Conservation (phyloP, 768 basidiomycete genomes). For the Paxillus involutus region DNA sequence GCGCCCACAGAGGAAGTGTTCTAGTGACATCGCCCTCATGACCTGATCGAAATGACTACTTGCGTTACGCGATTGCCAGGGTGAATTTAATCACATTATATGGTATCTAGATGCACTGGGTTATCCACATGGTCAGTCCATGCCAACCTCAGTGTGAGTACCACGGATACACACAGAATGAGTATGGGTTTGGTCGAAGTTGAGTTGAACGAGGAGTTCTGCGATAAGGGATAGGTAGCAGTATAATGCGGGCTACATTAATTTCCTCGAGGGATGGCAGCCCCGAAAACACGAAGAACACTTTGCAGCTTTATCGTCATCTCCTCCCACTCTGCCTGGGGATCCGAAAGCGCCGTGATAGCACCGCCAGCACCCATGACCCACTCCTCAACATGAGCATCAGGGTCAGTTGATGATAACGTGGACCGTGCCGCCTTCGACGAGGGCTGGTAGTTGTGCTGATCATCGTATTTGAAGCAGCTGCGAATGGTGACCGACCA, state of each 20-base stretch:
- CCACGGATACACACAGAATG: too few species aligned
- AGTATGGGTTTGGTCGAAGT: slow-evolving; percentile 32
- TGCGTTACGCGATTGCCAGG: too few species aligned
- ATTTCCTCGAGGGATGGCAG: slow-evolving; percentile 22
- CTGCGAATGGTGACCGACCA: slow-evolving; percentile 95
- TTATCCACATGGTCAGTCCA: too few species aligned
- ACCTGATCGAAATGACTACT: too few species aligned
- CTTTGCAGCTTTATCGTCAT: slow-evolving; percentile 86
- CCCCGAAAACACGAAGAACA: slow-evolving; percentile 65
- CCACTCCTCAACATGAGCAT: slow-evolving; percentile 53
- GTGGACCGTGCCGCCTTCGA: slow-evolving; percentile 4
- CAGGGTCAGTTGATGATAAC: slow-evolving; percentile 9
- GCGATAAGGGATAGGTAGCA: background rate
- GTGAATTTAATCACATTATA: too few species aligned
- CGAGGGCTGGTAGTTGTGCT: slow-evolving; percentile 10
- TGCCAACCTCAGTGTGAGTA: too few species aligned
- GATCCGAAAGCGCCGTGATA: slow-evolving; percentile 89
- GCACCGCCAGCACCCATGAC: slow-evolving; percentile 91
- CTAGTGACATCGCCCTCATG: too few species aligned
- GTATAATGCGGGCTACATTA: slow-evolving; percentile 2
- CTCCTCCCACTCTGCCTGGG: slow-evolving; percentile 91
- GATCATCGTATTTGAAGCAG: slow-evolving; percentile 72
- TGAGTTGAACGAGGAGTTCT: too few species aligned
- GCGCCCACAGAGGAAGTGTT: too few species aligned
- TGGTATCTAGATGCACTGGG: too few species aligned